Evolutionary conservation across 2,329 filamentous ascomycete species (phyloP).

Genomic region (Aspergillus sclerotialis): DNA sequence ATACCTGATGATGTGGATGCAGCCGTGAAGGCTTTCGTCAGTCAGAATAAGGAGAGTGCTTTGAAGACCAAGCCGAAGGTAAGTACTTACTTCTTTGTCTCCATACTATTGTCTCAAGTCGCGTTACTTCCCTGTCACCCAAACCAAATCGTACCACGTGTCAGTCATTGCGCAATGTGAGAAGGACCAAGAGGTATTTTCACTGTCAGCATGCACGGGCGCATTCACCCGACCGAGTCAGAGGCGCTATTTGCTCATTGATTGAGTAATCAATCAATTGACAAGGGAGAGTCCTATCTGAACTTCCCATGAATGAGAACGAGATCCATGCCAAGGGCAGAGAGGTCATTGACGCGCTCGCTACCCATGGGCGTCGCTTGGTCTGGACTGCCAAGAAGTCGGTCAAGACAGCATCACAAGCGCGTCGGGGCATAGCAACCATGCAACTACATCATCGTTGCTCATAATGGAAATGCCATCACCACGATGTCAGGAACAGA

Average conservation of each 20-base stretch:
- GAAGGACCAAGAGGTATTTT: too few species aligned
- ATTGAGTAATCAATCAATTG: not conserved
- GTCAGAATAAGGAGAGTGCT: slow-evolving; percentile 63
- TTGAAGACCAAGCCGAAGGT: slow-evolving; percentile 85
- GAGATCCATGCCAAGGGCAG: too few species aligned
- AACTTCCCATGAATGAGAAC: too few species aligned
- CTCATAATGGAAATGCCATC: not conserved
- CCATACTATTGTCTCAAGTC: not conserved
- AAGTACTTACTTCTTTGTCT: slow-evolving; percentile 21
- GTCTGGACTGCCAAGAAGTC: too few species aligned
- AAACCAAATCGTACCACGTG: not conserved
- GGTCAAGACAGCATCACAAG: too few species aligned
- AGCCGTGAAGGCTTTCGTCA: slow-evolving; percentile 62
- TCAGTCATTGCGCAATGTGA: not conserved
- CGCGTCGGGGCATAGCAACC: too few species aligned
- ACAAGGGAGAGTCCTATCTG: too few species aligned
- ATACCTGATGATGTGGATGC: slow-evolving; percentile 50
- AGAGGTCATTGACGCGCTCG: too few species aligned
- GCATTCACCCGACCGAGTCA: not conserved
- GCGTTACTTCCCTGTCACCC: not conserved
- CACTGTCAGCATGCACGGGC: not conserved
- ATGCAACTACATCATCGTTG: not conserved
- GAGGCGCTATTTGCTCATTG: not conserved
- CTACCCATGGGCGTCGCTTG: too few species aligned
- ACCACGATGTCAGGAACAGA: not conserved